These are phyloP conservation scores for Rugonectria rugulosa DNA, from an alignment of 2,329 filamentous ascomycete genomes.

Conservation along the genomic window DNA sequence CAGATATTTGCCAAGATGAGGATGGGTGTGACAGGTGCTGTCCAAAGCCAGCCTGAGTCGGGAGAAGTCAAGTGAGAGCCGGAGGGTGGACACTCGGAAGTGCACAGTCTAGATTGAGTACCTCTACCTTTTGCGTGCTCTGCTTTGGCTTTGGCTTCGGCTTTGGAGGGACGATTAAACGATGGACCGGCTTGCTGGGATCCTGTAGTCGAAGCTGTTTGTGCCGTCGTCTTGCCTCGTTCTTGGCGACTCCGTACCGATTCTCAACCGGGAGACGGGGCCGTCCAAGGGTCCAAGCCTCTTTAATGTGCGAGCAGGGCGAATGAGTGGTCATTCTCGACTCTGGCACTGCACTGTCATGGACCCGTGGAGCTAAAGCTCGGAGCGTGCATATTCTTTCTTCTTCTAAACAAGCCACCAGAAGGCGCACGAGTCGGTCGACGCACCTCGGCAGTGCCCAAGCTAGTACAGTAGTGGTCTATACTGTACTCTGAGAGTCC, in stretches of 20 bases:
- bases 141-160: slow-evolving; percentile 1
- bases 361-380: slow-evolving; percentile 28
- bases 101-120: neutral
- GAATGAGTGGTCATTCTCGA: slow-evolving; percentile 12
- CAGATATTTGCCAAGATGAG: neutral
- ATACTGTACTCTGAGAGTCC: too few species aligned
- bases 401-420: slow-evolving; percentile 37
- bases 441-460: slow-evolving; percentile 27
- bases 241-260: slow-evolving; percentile 1
- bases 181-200: slow-evolving; percentile 35
- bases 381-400: slow-evolving; percentile 26
- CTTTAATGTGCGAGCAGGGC: slow-evolving; percentile 8
- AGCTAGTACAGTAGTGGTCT: slow-evolving; percentile 5
- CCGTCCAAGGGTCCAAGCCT: slow-evolving; percentile 14
- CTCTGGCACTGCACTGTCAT: slow-evolving; percentile 17
- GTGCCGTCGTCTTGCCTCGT: neutral
- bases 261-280: slow-evolving; percentile 3
- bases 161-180: slow-evolving; percentile 20
- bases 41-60: neutral
- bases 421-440: slow-evolving; percentile 31
- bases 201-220: slow-evolving; percentile 27
- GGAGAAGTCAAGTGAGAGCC: slow-evolving; percentile 6
- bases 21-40: neutral
- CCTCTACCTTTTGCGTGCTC: neutral
- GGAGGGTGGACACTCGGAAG: slow-evolving; percentile 23